phyloP scores from a whole-genome alignment of 495 filamentous ascomycete species.

The Bacidia rubella region DNA sequence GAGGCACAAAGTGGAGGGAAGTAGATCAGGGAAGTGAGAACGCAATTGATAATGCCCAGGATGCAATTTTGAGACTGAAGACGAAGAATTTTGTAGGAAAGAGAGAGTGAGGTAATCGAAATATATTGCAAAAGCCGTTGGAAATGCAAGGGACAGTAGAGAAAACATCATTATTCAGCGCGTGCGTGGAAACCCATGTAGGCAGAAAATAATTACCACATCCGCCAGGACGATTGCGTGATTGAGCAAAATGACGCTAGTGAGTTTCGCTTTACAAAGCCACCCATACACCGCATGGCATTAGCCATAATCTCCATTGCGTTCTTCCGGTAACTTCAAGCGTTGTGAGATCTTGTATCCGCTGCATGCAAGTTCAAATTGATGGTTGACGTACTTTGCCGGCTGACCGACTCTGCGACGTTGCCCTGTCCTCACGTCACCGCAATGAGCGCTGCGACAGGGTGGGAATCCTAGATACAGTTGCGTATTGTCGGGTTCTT shows the following conservation, averaged over 20 bases:
- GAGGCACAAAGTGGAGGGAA: background rate
- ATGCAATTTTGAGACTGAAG: background rate
- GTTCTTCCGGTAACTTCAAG: background rate
- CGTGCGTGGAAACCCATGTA: background rate
- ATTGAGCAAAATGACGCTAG: background rate
- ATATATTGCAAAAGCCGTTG: background rate
- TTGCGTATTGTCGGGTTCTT: no score
- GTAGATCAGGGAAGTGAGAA: background rate
- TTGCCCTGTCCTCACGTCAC: background rate
- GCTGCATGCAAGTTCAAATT: no score
- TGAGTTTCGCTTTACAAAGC: slow-evolving; percentile 1
- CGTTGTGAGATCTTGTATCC: no score
- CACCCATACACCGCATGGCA: background rate
- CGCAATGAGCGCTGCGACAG: no score
- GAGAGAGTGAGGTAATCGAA: background rate
- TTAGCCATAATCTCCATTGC: background rate
- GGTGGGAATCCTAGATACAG: no score
- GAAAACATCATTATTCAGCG: background rate
- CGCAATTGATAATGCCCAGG: background rate
- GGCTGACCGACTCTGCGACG: background rate
- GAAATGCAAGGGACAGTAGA: background rate
- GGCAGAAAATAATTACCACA: background rate
- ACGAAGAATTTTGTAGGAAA: background rate
- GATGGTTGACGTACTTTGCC: no score
- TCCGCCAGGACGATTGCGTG: slow-evolving; percentile 1